These are phyloP conservation scores for Geotrichum bryndzae DNA, from an alignment of 1,139 yeast genomes.

Conservation along the genomic window DNA sequence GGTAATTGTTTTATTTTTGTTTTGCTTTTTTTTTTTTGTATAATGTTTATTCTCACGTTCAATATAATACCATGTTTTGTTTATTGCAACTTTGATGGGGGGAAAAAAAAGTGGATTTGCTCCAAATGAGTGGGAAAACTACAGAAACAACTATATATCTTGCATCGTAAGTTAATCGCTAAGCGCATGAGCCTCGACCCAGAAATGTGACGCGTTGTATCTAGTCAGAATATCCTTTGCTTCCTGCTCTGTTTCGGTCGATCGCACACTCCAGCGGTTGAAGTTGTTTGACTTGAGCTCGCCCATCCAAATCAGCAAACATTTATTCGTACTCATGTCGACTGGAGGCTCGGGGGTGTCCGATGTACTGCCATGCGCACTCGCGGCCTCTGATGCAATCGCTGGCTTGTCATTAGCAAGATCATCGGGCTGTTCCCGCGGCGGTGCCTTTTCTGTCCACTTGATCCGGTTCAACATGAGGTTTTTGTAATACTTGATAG, in stretches of 20 bases:
- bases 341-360: constrained; percentile 15
- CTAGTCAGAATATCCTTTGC: constrained; percentile 47
- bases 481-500: constrained; percentile 56
- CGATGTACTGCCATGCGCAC: constrained; percentile 6
- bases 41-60: neutral
- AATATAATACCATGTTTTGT: constrained; percentile 4
- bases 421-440: constrained; percentile 21
- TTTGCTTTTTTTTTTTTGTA: neutral
- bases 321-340: constrained; percentile 46
- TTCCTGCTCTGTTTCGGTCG: constrained; percentile 48
- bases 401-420: neutral
- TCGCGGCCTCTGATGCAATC: neutral
- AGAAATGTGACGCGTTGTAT: constrained; percentile 54
- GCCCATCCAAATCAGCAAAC: constrained; percentile 72
- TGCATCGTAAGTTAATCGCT: neutral
- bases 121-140: neutral
- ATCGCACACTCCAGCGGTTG: constrained; percentile 55
- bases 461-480: constrained; percentile 57
- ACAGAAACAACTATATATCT: neutral
- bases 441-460: constrained; percentile 54
- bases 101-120: neutral
- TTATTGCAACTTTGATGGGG: neutral
- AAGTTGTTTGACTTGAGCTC: constrained; percentile 50
- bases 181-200: constrained; percentile 37
- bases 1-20: neutral